Percentiles rank a stretch among this genome's conserved stretches.
Evolutionary conservation across 2,329 filamentous ascomycete species (phyloP).

Genomic region (Hymenoscyphus occultus): DNA sequence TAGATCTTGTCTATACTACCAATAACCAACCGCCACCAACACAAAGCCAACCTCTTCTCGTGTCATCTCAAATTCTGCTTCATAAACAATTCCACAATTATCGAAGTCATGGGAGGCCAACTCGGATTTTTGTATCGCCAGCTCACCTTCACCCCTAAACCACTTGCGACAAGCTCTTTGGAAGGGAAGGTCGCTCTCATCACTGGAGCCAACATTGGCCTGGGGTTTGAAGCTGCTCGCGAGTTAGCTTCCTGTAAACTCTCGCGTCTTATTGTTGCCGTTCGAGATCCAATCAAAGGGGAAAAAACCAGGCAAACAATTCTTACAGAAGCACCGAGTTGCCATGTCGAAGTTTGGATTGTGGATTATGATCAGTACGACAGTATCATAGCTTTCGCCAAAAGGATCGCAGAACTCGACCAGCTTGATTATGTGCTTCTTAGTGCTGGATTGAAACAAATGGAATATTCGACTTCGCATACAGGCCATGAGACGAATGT

Average conservation of each 20-base stretch:
- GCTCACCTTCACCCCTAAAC: background rate
- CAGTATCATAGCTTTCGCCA: slow-evolving; percentile 8
- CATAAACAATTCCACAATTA: background rate
- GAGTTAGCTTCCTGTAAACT: background rate
- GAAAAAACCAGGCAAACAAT: background rate
- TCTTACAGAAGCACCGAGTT: background rate
- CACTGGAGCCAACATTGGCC: background rate
- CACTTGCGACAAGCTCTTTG: slow-evolving; percentile 38
- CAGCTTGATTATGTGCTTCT: background rate
- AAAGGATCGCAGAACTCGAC: slow-evolving; percentile 1
- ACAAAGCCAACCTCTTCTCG: background rate
- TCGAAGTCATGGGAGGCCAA: background rate
- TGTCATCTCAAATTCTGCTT: background rate
- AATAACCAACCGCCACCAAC: background rate
- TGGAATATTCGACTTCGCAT: background rate
- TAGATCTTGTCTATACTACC: too few relatives aligned
- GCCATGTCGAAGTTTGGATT: slow-evolving; percentile 34
- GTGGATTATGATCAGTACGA: slow-evolving; percentile 5
- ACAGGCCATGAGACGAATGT: background rate
- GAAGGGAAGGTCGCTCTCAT: slow-evolving; percentile 32
- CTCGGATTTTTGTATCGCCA: background rate
- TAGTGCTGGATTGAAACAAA: background rate
- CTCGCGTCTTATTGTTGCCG: slow-evolving; percentile 51
- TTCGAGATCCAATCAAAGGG: background rate
- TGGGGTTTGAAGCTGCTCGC: background rate